A percentile compares a stretch with the other conserved stretches of the same genome.
Conservation (phyloP, 805 yeast species). For the Starmerella geochares region DNA sequence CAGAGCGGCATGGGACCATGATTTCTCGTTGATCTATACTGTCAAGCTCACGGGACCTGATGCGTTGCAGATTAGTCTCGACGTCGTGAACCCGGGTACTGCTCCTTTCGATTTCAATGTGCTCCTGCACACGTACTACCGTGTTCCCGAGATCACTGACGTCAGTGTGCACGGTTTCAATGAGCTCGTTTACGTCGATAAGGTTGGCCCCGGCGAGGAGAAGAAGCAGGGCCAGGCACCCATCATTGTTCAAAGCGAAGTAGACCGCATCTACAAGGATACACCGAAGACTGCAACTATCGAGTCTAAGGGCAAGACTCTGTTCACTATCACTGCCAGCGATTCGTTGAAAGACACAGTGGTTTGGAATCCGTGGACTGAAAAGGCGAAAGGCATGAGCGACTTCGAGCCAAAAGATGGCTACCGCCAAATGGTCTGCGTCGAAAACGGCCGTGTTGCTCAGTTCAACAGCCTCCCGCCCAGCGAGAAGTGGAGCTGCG, state of each 20-base stretch:
- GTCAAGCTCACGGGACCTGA: conserved; percentile 47
- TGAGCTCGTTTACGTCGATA: conserved; percentile 66
- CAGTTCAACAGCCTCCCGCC: conserved; percentile 54
- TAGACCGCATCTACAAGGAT: conserved; percentile 71
- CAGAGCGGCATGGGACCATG: conserved; percentile 51
- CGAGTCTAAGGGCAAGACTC: conserved; percentile 58
- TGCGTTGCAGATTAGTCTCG: conserved; percentile 45
- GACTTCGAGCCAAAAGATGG: conserved; percentile 86
- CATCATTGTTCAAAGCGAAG: conserved; percentile 42
- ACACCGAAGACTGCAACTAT: conserved; percentile 49
- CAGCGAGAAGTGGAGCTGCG: conserved; percentile 66
- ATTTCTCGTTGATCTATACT: conserved; percentile 68
- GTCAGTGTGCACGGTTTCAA: conserved; percentile 66
- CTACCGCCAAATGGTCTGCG: conserved; percentile 77
- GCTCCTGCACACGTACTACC: conserved; percentile 85
- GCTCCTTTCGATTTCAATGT: conserved; percentile 75
- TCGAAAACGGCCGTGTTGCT: conserved; percentile 85
- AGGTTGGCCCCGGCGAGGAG: conserved; percentile 45
- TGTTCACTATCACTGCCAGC: conserved; percentile 52
- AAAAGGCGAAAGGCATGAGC: conserved; percentile 68
- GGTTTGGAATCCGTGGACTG: conserved; percentile 97
- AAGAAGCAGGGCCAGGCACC: conserved; percentile 30
- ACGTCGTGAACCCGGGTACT: conserved; percentile 52
- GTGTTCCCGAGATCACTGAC: conserved; percentile 65
- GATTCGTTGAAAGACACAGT: conserved; percentile 51